Percentiles rank a stretch among this genome's conserved stretches.
These are phyloP conservation scores for Alisma plantagoaquatica DNA, from an alignment of 106 monocot genomes.

Conservation along the genomic window DNA sequence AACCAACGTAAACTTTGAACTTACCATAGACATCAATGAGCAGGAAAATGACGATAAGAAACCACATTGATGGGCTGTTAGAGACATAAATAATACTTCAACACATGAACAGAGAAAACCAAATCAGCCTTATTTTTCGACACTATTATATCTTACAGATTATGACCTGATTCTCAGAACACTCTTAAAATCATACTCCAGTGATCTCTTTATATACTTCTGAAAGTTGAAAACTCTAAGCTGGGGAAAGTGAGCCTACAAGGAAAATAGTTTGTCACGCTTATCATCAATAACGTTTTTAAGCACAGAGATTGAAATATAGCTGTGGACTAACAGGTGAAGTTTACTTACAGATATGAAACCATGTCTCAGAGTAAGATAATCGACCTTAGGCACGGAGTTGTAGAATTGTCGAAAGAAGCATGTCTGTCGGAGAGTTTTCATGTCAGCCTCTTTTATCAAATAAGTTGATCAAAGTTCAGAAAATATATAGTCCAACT, in stretches of 20 bases:
- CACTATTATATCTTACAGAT: background rate
- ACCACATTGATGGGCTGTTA: background rate
- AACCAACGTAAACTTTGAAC: background rate
- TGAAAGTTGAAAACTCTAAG: constrained; percentile 13
- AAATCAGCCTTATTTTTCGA: too few species aligned
- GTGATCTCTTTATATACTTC: constrained; percentile 9
- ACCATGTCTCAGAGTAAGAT: constrained; percentile 17
- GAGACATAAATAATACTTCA: background rate
- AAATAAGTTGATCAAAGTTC: background rate
- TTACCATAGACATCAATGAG: constrained; percentile 1
- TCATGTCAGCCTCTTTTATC: background rate
- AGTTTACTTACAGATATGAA: constrained; percentile 17
- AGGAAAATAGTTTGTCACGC: background rate
- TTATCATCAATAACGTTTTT: background rate
- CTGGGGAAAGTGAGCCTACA: constrained; percentile 5
- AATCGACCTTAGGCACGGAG: constrained; percentile 14
- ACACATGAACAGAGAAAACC: background rate
- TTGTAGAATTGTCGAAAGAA: constrained; percentile 18
- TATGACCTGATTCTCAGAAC: constrained; percentile 18
- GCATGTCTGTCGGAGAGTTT: constrained; percentile 2
- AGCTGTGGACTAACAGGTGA: background rate
- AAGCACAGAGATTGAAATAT: background rate
- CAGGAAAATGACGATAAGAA: background rate
- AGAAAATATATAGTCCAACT: background rate
- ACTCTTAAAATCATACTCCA: constrained; percentile 7